Percentiles rank a stretch among this genome's conserved stretches.
phyloP scores from a whole-genome alignment of 2,329 filamentous ascomycete genomes.

The Calonectria multiphialidica region DNA sequence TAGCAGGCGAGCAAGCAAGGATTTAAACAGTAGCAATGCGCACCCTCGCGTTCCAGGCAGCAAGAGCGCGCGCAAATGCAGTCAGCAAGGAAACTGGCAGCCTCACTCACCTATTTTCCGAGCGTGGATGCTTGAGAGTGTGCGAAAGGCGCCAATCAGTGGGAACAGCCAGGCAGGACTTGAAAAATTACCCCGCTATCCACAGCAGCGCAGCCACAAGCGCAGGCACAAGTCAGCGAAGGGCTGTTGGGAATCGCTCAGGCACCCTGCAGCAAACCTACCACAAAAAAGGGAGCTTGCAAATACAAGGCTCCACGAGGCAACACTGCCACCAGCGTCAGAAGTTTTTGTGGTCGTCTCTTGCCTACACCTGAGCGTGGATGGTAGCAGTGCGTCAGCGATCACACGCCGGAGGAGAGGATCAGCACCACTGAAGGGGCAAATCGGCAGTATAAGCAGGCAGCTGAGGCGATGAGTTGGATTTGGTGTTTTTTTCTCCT shows the following conservation, averaged over 20 bases:
- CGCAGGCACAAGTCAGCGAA: conserved; percentile 10
- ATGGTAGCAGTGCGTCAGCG: conserved; percentile 15
- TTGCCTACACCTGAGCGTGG: not conserved
- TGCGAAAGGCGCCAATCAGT: conserved; percentile 42
- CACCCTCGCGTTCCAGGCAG: conserved; percentile 30
- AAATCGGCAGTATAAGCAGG: not conserved
- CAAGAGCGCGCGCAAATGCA: conserved; percentile 28
- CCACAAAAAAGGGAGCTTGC: not conserved
- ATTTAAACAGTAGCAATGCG: conserved; percentile 21
- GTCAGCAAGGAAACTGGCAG: conserved; percentile 37
- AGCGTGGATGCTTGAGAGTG: conserved; percentile 38
- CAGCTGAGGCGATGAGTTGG: not conserved
- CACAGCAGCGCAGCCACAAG: not conserved
- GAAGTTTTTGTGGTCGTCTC: not conserved
- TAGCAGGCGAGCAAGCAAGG: not conserved
- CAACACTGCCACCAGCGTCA: not conserved
- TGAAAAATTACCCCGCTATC: conserved; percentile 44
- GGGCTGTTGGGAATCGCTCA: not conserved
- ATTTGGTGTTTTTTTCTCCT: not conserved
- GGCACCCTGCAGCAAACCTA: conserved; percentile 5
- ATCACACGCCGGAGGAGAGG: not conserved
- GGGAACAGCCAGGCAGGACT: conserved; percentile 28
- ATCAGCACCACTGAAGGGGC: not conserved
- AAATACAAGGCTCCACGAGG: conserved; percentile 8
- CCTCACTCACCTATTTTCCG: conserved; percentile 42